Conservation (phyloP, 1,139 yeast species). For the Lodderomyces orthopsilosis region DNA sequence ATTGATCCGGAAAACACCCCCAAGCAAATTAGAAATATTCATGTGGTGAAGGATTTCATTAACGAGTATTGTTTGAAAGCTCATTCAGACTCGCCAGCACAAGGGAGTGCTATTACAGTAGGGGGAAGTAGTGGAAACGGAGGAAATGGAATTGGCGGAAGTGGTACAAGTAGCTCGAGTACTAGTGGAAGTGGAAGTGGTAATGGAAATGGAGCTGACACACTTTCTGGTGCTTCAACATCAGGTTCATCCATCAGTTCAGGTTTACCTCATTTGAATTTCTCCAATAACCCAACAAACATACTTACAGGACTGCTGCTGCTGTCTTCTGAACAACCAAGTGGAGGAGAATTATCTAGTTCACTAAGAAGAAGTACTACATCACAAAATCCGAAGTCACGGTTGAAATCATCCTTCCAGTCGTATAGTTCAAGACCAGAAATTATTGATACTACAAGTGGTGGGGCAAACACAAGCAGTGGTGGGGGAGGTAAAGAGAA, state of each 20-base stretch:
- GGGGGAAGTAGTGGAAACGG: slow-evolving; percentile 30
- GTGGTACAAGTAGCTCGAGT: neutral
- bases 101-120: neutral
- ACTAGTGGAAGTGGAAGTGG: slow-evolving; percentile 17
- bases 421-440: slow-evolving; percentile 23
- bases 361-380: neutral
- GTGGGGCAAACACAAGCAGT: slow-evolving; percentile 34
- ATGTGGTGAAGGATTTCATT: slow-evolving; percentile 11
- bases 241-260: slow-evolving; percentile 1
- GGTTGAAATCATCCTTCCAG: slow-evolving; percentile 1
- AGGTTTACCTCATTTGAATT: slow-evolving; percentile 5
- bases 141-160: slow-evolving; percentile 5
- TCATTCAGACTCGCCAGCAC: neutral
- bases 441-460: slow-evolving; percentile 32
- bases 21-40: slow-evolving; percentile 9
- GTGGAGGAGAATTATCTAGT: slow-evolving; percentile 3
- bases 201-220: slow-evolving; percentile 7
- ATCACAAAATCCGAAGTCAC: neutral
- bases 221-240: slow-evolving; percentile 5
- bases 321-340: slow-evolving; percentile 7
- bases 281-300: slow-evolving; percentile 1
- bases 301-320: slow-evolving; percentile 1
- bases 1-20: slow-evolving; percentile 4
- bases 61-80: slow-evolving; percentile 8
- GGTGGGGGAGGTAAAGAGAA: slow-evolving; percentile 5